These are phyloP conservation scores for Fusarium kyushuense DNA, from an alignment of 2,329 filamentous ascomycete species.

Conservation along the genomic window DNA sequence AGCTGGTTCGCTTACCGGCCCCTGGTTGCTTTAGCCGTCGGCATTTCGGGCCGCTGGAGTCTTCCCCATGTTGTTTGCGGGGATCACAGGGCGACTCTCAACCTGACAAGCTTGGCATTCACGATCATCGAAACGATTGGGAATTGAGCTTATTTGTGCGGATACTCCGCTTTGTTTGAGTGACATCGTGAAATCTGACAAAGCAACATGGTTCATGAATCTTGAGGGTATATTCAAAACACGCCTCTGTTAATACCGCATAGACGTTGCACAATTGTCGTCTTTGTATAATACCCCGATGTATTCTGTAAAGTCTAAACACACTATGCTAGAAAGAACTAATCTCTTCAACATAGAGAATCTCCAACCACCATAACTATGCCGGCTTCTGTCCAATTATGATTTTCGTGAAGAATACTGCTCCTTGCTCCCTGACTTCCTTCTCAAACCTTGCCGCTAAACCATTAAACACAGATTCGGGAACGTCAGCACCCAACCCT, in stretches of 20 bases:
- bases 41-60: constrained; percentile 28
- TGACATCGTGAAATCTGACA: neutral
- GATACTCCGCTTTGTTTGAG: neutral
- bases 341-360: neutral
- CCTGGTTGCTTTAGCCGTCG: constrained; percentile 32
- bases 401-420: constrained; percentile 8
- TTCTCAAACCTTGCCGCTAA: constrained; percentile 24
- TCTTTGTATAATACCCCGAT: neutral
- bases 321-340: rapidly evolving
- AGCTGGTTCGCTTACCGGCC: neutral
- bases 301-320: too few species aligned
- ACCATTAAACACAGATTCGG: neutral
- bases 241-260: neutral
- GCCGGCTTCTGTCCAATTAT: constrained; percentile 8
- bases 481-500: constrained; percentile 13
- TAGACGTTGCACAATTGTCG: neutral
- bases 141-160: neutral
- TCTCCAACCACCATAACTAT: neutral
- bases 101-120: constrained; percentile 19
- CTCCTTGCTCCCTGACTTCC: constrained; percentile 12
- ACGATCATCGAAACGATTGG: neutral
- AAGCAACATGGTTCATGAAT: neutral
- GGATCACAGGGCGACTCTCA: constrained; percentile 11
- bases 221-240: neutral
- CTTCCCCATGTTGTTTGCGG: constrained; percentile 10